These are phyloP conservation scores for Bipolaris zeicola DNA, from an alignment of 2,329 filamentous ascomycete genomes.

Conservation along the genomic window DNA sequence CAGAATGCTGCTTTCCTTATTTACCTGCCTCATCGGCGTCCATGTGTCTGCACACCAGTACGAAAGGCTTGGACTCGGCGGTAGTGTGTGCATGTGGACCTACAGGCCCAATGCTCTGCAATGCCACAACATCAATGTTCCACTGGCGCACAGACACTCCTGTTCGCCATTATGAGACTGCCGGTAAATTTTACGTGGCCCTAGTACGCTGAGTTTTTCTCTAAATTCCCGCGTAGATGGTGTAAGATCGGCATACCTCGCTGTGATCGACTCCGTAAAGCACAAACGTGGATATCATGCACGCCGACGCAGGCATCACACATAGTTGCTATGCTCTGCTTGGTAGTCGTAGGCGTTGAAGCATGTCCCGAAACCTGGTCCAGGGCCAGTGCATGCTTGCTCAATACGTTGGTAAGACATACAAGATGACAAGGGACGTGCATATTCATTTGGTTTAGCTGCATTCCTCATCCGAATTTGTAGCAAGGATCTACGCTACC, in stretches of 20 bases:
- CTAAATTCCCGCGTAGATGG: slow-evolving; percentile 17
- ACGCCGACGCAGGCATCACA: slow-evolving; percentile 12
- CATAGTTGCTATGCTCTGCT: slow-evolving; percentile 3
- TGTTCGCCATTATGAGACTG: slow-evolving; percentile 3
- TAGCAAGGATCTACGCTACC: slow-evolving; percentile 32
- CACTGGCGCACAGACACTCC: slow-evolving; percentile 1
- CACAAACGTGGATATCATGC: slow-evolving; percentile 14
- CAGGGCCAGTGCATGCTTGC: slow-evolving; percentile 14
- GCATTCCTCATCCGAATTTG: slow-evolving; percentile 15
- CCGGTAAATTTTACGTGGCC: slow-evolving; percentile 15
- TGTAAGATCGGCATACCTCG: slow-evolving; percentile 9
- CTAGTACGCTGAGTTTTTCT: slow-evolving; percentile 6
- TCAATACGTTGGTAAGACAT: slow-evolving; percentile 12
- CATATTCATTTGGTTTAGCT: slow-evolving; percentile 33
- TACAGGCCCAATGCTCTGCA: slow-evolving; percentile 13
- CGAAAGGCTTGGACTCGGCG: slow-evolving; percentile 17
- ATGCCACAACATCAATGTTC: slow-evolving; percentile 11
- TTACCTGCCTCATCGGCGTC: slow-evolving; percentile 29
- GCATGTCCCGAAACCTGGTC: slow-evolving; percentile 17
- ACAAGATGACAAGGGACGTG: slow-evolving; percentile 21
- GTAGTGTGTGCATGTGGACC: slow-evolving; percentile 14
- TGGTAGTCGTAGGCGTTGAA: slow-evolving; percentile 16
- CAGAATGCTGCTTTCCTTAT: slow-evolving; percentile 20
- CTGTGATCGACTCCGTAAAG: slow-evolving; percentile 15
- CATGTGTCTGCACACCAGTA: slow-evolving; percentile 15